phyloP scores from a whole-genome alignment of 2,329 filamentous ascomycete species.

The Venturia nashicola region DNA sequence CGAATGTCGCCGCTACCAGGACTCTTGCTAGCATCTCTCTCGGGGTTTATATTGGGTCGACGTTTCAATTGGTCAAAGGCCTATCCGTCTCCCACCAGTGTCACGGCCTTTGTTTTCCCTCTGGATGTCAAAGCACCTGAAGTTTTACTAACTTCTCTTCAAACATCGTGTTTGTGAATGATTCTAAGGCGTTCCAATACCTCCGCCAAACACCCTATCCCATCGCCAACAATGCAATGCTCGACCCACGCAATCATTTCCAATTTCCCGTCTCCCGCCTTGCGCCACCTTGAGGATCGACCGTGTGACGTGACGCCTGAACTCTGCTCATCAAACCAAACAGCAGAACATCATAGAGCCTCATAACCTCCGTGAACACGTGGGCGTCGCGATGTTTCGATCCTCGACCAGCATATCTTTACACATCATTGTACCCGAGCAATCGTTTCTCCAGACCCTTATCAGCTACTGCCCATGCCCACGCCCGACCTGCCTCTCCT shows the following conservation, averaged over 20 bases:
- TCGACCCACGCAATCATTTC: neutral
- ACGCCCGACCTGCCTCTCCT: constrained; percentile 35
- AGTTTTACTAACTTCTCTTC: neutral
- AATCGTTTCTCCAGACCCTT: constrained; percentile 33
- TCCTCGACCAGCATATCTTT: constrained; percentile 1
- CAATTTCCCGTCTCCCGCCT: neutral
- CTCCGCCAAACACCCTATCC: neutral
- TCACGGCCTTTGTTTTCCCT: neutral
- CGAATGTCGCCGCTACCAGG: neutral
- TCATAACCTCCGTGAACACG: neutral
- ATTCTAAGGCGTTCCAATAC: neutral
- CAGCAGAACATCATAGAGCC: neutral
- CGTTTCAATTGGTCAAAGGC: neutral
- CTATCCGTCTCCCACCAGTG: neutral
- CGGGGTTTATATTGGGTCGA: neutral
- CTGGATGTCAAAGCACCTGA: neutral
- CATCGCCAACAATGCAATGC: neutral
- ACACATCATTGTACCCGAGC: constrained; percentile 39
- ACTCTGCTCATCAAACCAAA: neutral
- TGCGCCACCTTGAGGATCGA: neutral
- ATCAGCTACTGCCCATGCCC: constrained; percentile 35
- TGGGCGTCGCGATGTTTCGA: neutral
- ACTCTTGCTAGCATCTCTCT: neutral
- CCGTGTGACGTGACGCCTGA: neutral
- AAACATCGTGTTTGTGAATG: neutral